Evolutionary conservation across 2,329 filamentous ascomycete genomes (phyloP), one percentile per base, ranked within the genome.

Genomic region (Teratosphaeria nubilosa): DNA sequence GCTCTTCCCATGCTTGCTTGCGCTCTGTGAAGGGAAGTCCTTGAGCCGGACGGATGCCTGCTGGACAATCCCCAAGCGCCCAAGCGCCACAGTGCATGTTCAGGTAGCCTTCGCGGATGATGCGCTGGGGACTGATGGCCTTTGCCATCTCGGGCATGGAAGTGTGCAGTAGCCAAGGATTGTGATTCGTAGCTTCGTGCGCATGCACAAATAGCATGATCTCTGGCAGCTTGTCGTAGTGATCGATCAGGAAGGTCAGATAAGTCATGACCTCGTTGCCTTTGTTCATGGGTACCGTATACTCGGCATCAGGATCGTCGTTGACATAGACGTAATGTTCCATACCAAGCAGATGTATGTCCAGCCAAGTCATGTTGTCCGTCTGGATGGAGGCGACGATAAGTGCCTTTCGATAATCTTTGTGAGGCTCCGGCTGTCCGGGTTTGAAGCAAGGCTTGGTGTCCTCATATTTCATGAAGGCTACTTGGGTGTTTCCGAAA

Each of bases 1-100:
- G 72, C 66, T 63, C 75, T 62, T 64, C 75, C 74, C 58, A 78
- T 64, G 70, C 68, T 53, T 64, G 60, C 27, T 66, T 62, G 16
- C 70, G 45, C 20, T 58, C 51, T 24, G n/a, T 27, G 56, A 58
- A 58, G 7, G 55, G 16, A 30, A 53, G 11, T 20, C 37, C 13
- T 56, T 59, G 56, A 65, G 64, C 20, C 65, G 51, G 9, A 48
- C 56, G 34, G 16, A 37, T 37, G 11, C 34, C 34, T 37, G 34
- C 34, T 5, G 31, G 58, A 45, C 30, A 65, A 53, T 5, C 64
- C 64, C 58, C 1, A 67, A 63, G 59, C 75, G 76, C 1, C 73
- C 76, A 45, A 10, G 66, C 67, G 55, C 77, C 76, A 1, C 78
- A 80, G 41, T 77, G 74, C 25, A 80, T 68, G 58, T 80, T 80